These are phyloP conservation scores for Thelonectria rubi DNA, from an alignment of 2,329 filamentous ascomycete species.

Conservation along the genomic window DNA sequence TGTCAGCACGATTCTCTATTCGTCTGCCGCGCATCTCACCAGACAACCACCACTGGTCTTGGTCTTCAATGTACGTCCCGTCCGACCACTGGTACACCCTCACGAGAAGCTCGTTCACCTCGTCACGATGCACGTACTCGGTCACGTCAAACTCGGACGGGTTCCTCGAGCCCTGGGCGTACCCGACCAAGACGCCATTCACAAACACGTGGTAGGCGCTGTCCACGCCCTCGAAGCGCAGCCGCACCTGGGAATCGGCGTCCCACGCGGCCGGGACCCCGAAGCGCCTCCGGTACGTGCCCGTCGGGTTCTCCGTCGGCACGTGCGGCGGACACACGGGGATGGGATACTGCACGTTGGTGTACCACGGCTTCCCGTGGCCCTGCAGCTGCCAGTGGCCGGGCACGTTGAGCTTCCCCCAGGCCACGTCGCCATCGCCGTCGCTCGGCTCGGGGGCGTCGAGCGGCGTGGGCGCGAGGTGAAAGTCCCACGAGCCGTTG, in stretches of 20 bases:
- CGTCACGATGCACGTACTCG: slow-evolving; percentile 49
- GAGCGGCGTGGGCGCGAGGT: slow-evolving; percentile 56
- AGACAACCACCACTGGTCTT: slow-evolving; percentile 75
- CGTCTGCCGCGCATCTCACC: slow-evolving; percentile 60
- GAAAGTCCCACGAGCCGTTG: slow-evolving; percentile 67
- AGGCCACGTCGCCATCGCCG: slow-evolving; percentile 64
- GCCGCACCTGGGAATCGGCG: slow-evolving; percentile 61
- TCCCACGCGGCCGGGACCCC: slow-evolving; percentile 59
- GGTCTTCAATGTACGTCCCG: slow-evolving; percentile 75
- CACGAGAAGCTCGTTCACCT: slow-evolving; percentile 65
- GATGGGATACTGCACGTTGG: slow-evolving; percentile 73
- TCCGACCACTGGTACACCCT: slow-evolving; percentile 77
- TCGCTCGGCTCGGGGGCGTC: slow-evolving; percentile 52
- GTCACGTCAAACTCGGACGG: slow-evolving; percentile 76
- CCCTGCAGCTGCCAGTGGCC: slow-evolving; percentile 77
- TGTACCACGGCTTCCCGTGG: slow-evolving; percentile 73
- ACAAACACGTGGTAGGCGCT: slow-evolving; percentile 76
- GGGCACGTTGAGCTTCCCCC: slow-evolving; percentile 65
- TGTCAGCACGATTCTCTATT: slow-evolving; percentile 46
- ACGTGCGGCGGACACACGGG: slow-evolving; percentile 71
- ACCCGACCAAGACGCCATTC: slow-evolving; percentile 71
- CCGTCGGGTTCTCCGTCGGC: slow-evolving; percentile 70
- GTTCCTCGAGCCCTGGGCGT: slow-evolving; percentile 74
- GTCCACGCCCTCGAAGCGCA: slow-evolving; percentile 78
- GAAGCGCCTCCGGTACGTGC: slow-evolving; percentile 68